Percentiles rank a stretch among this genome's conserved stretches.
phyloP scores from a whole-genome alignment of 2,329 filamentous ascomycete genomes.

The Chalaropsis ovoidea region DNA sequence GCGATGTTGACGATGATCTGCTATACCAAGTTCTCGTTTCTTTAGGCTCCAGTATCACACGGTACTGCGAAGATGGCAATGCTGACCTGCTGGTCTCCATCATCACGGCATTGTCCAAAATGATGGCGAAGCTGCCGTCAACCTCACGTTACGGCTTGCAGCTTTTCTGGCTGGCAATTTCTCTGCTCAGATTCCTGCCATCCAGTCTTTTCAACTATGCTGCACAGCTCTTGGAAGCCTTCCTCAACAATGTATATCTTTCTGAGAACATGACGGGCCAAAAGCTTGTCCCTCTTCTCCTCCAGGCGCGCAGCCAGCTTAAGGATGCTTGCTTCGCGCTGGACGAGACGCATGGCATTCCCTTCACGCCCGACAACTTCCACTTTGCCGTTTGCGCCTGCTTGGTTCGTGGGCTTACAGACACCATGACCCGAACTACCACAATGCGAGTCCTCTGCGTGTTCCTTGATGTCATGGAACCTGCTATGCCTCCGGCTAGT shows the following conservation, averaged over 20 bases:
- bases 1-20: constrained; percentile 61
- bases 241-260: constrained; percentile 53
- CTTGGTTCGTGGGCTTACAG: constrained; percentile 53
- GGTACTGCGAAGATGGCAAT: constrained; percentile 54
- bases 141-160: constrained; percentile 59
- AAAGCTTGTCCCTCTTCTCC: constrained; percentile 48
- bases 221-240: constrained; percentile 54
- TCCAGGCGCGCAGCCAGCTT: constrained; percentile 51
- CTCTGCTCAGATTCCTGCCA: constrained; percentile 54
- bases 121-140: constrained; percentile 58
- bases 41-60: constrained; percentile 52
- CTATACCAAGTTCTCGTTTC: constrained; percentile 62
- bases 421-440: constrained; percentile 49
- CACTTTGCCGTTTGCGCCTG: constrained; percentile 58
- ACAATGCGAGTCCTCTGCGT: constrained; percentile 52
- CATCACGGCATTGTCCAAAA: constrained; percentile 56
- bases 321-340: constrained; percentile 53
- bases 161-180: constrained; percentile 60
- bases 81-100: constrained; percentile 61
- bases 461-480: constrained; percentile 41
- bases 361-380: constrained; percentile 54
- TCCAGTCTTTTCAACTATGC: constrained; percentile 55
- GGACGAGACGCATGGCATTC: constrained; percentile 56
- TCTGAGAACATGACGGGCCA: constrained; percentile 50
- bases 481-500: constrained; percentile 23